phyloP scores from a whole-genome alignment of 345 rosid genomes.

The Linum trigynum region DNA sequence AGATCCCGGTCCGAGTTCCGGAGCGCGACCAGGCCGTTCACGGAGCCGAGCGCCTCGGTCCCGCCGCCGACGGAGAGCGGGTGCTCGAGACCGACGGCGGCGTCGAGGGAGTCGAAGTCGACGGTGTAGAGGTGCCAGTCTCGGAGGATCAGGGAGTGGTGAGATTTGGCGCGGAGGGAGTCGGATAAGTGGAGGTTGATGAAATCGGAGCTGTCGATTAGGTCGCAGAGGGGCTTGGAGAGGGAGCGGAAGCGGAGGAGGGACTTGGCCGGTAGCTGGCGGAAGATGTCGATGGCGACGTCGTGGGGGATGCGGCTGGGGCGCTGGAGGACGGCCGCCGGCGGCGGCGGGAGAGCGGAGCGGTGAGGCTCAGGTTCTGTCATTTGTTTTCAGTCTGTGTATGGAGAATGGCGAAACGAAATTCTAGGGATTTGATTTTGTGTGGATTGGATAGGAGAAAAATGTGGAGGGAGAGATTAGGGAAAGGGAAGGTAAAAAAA shows the following conservation, averaged over 20 bases:
- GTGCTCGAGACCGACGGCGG: conserved; percentile 11
- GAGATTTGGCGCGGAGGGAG: conserved; percentile 16
- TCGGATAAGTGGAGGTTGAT: conserved; percentile 19
- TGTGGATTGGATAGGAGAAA: too few relatives aligned
- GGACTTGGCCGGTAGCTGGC: conserved; percentile 18
- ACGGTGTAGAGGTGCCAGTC: conserved; percentile 17
- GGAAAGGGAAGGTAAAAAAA: too few relatives aligned
- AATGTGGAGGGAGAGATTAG: too few relatives aligned
- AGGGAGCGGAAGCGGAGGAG: conserved; percentile 33
- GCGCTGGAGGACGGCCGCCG: not conserved
- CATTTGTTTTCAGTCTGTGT: too few relatives aligned
- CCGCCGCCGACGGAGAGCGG: conserved; percentile 22
- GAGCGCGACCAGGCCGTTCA: conserved; percentile 34
- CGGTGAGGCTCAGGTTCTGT: not conserved
- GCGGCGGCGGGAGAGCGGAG: not conserved
- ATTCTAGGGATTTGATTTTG: too few relatives aligned
- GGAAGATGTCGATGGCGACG: conserved; percentile 13
- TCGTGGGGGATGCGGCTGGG: conserved; percentile 20
- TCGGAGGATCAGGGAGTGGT: conserved; percentile 23
- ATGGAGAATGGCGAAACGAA: too few relatives aligned
- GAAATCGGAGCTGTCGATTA: conserved; percentile 27
- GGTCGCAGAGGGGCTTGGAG: conserved; percentile 16
- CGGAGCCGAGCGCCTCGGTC: conserved; percentile 31
- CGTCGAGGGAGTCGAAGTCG: conserved; percentile 18
- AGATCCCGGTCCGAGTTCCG: conserved; percentile 23